Conservation (phyloP, 2,329 filamentous ascomycete species). For the Phaeoacremonium minimum region DNA sequence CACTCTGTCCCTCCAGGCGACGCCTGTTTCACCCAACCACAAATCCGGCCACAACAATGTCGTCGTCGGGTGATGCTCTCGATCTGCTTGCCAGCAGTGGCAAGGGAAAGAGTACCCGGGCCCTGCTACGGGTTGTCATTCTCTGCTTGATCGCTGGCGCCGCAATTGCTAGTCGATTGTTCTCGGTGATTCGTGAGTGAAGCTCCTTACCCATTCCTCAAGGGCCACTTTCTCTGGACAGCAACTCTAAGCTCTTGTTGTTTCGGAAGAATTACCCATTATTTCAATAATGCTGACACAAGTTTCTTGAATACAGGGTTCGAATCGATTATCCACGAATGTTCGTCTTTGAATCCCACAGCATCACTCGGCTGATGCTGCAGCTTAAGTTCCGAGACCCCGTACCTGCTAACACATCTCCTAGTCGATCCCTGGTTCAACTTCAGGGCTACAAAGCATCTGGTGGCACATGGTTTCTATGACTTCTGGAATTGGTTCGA, state of each 20-base stretch:
- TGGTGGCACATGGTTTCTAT: slow-evolving; percentile 95
- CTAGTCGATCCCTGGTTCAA: slow-evolving; percentile 99
- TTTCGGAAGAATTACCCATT: too few relatives aligned
- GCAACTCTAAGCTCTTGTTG: too few relatives aligned
- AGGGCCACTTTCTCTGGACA: too few relatives aligned
- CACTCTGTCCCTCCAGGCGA: slow-evolving; percentile 7
- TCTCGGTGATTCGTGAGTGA: slow-evolving; percentile 91
- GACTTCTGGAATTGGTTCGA: slow-evolving; percentile 99
- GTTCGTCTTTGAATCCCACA: slow-evolving; percentile 58
- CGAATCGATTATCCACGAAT: slow-evolving; percentile 99
- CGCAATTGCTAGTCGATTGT: slow-evolving; percentile 87
- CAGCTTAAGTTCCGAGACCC: slow-evolving; percentile 15
- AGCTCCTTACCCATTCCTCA: slow-evolving; percentile 1
- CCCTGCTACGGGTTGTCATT: slow-evolving; percentile 84
- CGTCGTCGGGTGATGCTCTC: slow-evolving; percentile 40
- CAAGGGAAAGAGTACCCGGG: slow-evolving; percentile 76
- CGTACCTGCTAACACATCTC: slow-evolving; percentile 19
- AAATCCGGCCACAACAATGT: slow-evolving; percentile 28
- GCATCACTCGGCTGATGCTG: too few relatives aligned
- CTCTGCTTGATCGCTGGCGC: slow-evolving; percentile 86
- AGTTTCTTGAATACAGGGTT: slow-evolving; percentile 58
- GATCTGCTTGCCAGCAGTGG: slow-evolving; percentile 69
- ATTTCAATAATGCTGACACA: slow-evolving; percentile 21
- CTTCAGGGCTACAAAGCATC: slow-evolving; percentile 96
- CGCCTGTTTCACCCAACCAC: slow-evolving; percentile 9